Evolutionary conservation across 495 filamentous ascomycete species (phyloP).

Genomic region (Penicillium bialowiezense): DNA sequence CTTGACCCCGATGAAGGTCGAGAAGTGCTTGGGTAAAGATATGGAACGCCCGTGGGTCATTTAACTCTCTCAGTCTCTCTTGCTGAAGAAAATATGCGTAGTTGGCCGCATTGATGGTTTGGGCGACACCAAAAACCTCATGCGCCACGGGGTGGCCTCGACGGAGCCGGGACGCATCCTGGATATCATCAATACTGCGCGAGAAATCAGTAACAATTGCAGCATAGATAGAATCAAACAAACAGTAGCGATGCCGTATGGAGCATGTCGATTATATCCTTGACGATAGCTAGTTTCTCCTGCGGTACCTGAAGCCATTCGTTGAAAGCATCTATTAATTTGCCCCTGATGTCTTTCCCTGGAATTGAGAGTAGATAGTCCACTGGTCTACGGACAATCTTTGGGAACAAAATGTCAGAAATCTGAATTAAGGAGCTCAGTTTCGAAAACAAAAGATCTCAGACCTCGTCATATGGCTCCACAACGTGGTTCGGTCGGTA

Average conservation of each 20-base stretch:
- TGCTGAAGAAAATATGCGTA: slow-evolving; percentile 84
- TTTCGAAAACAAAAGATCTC: no score
- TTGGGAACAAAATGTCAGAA: no score
- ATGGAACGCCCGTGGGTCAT: slow-evolving; percentile 55
- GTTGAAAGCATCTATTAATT: slow-evolving; percentile 80
- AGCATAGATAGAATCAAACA: no score
- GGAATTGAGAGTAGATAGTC: slow-evolving; percentile 74
- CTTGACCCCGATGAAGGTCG: slow-evolving; percentile 85
- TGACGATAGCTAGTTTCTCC: slow-evolving; percentile 69
- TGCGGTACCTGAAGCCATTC: slow-evolving; percentile 75
- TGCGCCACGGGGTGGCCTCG: slow-evolving; percentile 84
- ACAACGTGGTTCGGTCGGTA: no score
- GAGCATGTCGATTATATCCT: slow-evolving; percentile 77
- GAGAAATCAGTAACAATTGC: no score
- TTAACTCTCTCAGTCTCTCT: slow-evolving; percentile 61
- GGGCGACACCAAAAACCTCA: slow-evolving; percentile 79
- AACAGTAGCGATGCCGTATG: slow-evolving; percentile 82
- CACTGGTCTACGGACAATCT: slow-evolving; percentile 54
- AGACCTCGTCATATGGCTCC: no score
- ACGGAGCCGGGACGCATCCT: slow-evolving; percentile 73
- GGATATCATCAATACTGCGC: slow-evolving; percentile 80
- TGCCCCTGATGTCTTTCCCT: slow-evolving; percentile 78
- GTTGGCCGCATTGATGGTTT: slow-evolving; percentile 92
- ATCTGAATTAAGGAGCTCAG: no score
- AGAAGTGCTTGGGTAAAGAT: slow-evolving; percentile 79